These are phyloP conservation scores for Viscum album DNA, from an alignment of 177 flowering plant genomes.

Conservation along the genomic window DNA sequence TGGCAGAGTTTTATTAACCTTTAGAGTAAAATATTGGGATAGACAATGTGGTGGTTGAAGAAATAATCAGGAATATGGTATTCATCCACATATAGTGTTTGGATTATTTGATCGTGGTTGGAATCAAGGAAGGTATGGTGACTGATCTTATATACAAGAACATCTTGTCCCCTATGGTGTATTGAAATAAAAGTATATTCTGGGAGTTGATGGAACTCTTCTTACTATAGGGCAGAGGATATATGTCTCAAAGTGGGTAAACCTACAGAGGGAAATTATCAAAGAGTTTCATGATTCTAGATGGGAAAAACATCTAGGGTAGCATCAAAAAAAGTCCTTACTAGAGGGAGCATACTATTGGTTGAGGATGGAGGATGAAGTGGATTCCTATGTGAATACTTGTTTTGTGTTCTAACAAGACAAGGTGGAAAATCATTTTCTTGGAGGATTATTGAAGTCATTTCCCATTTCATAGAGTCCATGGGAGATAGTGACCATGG, in stretches of 20 bases:
- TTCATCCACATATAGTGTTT: too few relatives aligned
- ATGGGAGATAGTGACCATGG: neutral
- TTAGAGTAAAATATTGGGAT: neutral
- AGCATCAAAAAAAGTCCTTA: neutral
- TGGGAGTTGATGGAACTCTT: neutral
- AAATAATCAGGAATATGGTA: neutral
- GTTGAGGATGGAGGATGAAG: neutral
- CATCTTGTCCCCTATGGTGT: neutral
- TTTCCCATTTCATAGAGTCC: neutral
- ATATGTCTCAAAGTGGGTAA: neutral
- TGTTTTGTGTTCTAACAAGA: neutral
- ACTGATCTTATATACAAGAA: too few relatives aligned
- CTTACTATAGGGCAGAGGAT: neutral
- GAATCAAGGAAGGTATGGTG: neutral
- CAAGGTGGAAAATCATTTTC: neutral
- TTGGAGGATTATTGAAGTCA: neutral
- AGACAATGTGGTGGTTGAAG: neutral
- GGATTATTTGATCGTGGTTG: neutral
- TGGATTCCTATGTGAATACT: neutral
- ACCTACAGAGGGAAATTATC: neutral
- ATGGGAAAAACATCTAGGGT: neutral
- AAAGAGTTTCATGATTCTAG: neutral
- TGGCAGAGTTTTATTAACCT: neutral
- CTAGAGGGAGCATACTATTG: neutral
- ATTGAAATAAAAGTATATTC: neutral